Base-by-base conservation (phyloP, 2,329 filamentous ascomycete species). In the Cryphonectria nitschkei region DNA sequence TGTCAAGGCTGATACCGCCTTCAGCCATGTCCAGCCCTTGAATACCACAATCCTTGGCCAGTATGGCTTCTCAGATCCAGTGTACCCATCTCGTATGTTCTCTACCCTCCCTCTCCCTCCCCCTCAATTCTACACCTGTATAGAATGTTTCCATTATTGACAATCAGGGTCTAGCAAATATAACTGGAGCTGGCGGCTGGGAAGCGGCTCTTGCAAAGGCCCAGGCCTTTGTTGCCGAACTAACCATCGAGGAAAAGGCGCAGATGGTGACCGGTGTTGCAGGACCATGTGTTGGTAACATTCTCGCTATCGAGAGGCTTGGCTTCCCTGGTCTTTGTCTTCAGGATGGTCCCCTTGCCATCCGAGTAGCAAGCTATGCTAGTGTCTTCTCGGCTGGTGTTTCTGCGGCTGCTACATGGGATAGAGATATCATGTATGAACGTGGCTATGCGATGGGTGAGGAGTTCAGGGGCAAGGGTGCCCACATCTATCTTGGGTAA, bases 391-490 rank as follows among this genome's bases (percentile, higher is more conserved):
- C 90, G 2, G 88, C 90, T n/a, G 91, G 90, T 68, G 84, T 92
- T 71, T 90, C 90, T 64, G 86, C 90, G 61, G 92, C 90, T 43
- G 89, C 90, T 7, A 91, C 92, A 16, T 94, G 90, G 87, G 89
- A 92, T 78, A 88, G 88, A 71, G 84, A 84, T 29, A 84, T 93
- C 58, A 87, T 90, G 78, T 82, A 83, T 70, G 80, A 82, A 41
- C 80, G 86, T 68, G 86, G 84, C 29, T 77, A 80, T 69, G 79
- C 82, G 68, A 82, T 88, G 80, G 86, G 84, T 16, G 75, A 78
- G 13, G 93, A 97, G 78, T 89, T 92, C 76, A 89, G 87, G 71
- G 90, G 82, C 74, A 97, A 96, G 82, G 93, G 93, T 73, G 85
- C 93, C 54, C 92, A 96, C 77, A 85, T 95, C 34, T 87, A 90